phyloP scores from a whole-genome alignment of 176 grass and related monocot genomes.

The Oryza coarctata region DNA sequence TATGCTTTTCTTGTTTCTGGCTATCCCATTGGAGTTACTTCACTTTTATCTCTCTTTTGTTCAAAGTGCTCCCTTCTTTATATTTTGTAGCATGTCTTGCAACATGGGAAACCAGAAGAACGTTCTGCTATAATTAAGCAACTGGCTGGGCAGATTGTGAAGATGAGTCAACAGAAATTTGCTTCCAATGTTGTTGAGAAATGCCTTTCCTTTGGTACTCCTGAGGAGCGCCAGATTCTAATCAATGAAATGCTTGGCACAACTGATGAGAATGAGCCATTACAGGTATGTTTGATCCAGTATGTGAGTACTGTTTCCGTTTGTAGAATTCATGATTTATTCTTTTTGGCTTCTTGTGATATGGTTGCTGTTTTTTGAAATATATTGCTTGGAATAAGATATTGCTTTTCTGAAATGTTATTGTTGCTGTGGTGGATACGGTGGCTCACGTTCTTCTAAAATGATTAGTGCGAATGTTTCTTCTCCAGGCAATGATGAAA shows the following conservation, averaged over 20 bases:
- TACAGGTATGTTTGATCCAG: slow-evolving; percentile 67
- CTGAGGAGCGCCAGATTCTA: slow-evolving; percentile 78
- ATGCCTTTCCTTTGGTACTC: slow-evolving; percentile 74
- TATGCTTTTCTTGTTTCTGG: not conserved
- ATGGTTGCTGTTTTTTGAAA: not conserved
- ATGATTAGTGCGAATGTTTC: not conserved
- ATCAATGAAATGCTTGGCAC: slow-evolving; percentile 94
- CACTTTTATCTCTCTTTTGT: not conserved
- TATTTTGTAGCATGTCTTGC: slow-evolving; percentile 81
- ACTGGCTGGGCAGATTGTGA: slow-evolving; percentile 86
- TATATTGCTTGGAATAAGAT: not conserved
- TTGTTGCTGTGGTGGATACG: not conserved
- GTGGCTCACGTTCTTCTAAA: not conserved
- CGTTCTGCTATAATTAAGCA: slow-evolving; percentile 73
- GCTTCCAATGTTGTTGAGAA: slow-evolving; percentile 98
- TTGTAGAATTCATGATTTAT: not conserved
- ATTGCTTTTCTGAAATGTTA: not conserved
- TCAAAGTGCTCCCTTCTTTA: not conserved
- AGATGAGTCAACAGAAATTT: slow-evolving; percentile 98
- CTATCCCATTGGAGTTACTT: not conserved
- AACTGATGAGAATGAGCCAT: slow-evolving; percentile 93
- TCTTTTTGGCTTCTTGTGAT: not conserved
- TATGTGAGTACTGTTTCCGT: not conserved
- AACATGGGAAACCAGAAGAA: slow-evolving; percentile 81
- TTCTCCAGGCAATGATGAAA: slow-evolving; percentile 94